phyloP scores from a whole-genome alignment of 176 grass and related monocot genomes.

The Ensete glaucum region DNA sequence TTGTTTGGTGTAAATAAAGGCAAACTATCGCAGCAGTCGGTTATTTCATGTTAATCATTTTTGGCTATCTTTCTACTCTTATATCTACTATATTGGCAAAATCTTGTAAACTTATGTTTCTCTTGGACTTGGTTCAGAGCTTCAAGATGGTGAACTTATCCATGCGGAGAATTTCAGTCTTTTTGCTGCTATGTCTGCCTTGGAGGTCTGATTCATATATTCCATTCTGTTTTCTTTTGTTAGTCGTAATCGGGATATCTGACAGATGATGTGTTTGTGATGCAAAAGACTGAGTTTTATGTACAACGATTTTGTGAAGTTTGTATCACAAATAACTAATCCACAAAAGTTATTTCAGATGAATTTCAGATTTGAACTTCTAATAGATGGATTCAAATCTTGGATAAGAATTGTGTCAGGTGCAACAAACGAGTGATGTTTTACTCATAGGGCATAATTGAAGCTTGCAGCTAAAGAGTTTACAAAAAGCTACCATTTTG shows the following conservation, averaged over 20 bases:
- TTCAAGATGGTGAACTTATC: constrained; percentile 79
- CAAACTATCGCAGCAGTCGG: no score
- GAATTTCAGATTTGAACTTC: neutral
- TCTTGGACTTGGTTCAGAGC: constrained; percentile 48
- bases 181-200: constrained; percentile 95
- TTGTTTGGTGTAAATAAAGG: no score
- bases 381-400: neutral
- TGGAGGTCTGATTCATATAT: constrained; percentile 46
- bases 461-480: no score
- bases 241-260: neutral
- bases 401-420: neutral
- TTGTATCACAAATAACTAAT: neutral
- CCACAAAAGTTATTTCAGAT: neutral
- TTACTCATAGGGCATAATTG: no score
- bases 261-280: neutral
- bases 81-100: neutral
- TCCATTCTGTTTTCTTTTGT: neutral
- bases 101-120: neutral
- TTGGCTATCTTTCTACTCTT: neutral
- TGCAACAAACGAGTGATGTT: no score
- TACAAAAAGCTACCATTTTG: no score
- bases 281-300: no score
- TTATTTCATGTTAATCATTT: neutral
- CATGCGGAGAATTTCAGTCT: constrained; percentile 97
- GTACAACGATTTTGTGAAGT: neutral